Evolutionary conservation across 2,329 filamentous ascomycete species (phyloP).

Genomic region (Sporothrix sp.): DNA sequence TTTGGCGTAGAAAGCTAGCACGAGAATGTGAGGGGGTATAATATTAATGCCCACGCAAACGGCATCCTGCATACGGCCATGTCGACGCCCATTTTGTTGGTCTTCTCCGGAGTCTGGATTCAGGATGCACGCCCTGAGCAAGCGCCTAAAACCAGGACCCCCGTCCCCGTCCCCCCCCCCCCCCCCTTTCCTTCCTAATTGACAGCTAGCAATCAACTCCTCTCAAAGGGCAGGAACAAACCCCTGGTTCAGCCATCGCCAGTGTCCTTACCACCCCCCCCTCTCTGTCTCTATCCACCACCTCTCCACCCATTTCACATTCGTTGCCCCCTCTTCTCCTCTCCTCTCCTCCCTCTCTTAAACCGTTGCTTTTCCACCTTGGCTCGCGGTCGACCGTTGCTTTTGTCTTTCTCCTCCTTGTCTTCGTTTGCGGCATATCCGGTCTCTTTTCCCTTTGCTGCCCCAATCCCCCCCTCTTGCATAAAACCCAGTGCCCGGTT

Average conservation of each 20-base stretch:
- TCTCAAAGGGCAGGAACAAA: not conserved
- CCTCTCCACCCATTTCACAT: constrained; percentile 7
- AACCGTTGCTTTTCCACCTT: not conserved
- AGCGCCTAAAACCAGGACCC: constrained; percentile 7
- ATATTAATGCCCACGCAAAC: too few relatives aligned
- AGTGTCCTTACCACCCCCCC: not conserved
- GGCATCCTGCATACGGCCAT: not conserved
- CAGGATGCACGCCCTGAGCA: not conserved
- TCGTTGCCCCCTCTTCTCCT: not conserved
- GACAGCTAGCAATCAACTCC: not conserved
- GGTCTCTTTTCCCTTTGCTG: not conserved
- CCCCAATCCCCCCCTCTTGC: not conserved
- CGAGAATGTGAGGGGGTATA: too few relatives aligned
- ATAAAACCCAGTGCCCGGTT: not conserved
- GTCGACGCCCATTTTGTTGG: not conserved
- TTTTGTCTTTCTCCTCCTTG: not conserved
- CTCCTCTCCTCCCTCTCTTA: not conserved
- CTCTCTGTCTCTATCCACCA: not conserved
- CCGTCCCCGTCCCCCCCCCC: not conserved
- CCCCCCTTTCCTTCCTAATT: not conserved
- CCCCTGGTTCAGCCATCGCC: not conserved
- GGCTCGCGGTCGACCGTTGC: not conserved
- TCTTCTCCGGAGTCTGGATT: not conserved
- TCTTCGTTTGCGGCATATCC: not conserved
- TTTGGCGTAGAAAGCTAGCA: too few relatives aligned